Base-by-base conservation (phyloP, 148 eudicot species). In the Hydrangea macrophylla region DNA sequence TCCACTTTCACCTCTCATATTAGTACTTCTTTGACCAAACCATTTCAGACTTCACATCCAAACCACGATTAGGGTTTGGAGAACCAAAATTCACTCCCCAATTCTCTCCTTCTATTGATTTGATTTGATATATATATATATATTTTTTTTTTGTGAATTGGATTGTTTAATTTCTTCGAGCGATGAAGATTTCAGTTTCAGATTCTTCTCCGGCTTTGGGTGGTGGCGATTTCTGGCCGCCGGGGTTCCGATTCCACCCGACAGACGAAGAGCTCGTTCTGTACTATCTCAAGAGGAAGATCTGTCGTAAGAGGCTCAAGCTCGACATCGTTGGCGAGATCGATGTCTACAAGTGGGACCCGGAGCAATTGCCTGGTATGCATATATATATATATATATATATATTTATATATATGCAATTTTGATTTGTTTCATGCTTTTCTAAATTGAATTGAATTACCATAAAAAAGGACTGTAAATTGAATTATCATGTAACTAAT, bases 301-400 rank as follows among this genome's bases (percentile, higher is more conserved):
- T 88, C 67, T 87, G 86, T 63, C 80, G 81, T 23, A 75, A 75
- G 2, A 70, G 69, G 8, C 74, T 83, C 25, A 83, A 74, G 73
- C 89, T 81, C 53, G 88, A 89, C 68, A 73, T 82, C 23, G 79
- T 92, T 53, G 82, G 75, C 25, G 98, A 87, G 76, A 71, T 80
- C 59, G 98, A 92, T 70, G 96, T 92, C 24, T 92, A 92, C 73
- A 92, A 92, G 70, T 86, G 84, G 67, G 96, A 89, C 10, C 98
- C 96, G 1, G 91, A 92, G 42, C 96, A 92, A 18, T 76, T 92
- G 48, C 96, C 98, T 74, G 98, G 98, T 92, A 79, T 11, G 0
- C 12, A n/a, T 45, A 48, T 48, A 2, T 18, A 28, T 28, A 48
- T 55, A 3, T 13, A 35, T 15, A 7, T 25, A 17, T 30, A 32